Evolutionary conservation across 2,329 filamentous ascomycete species (phyloP).

Genomic region (Aspergillus jensenii): DNA sequence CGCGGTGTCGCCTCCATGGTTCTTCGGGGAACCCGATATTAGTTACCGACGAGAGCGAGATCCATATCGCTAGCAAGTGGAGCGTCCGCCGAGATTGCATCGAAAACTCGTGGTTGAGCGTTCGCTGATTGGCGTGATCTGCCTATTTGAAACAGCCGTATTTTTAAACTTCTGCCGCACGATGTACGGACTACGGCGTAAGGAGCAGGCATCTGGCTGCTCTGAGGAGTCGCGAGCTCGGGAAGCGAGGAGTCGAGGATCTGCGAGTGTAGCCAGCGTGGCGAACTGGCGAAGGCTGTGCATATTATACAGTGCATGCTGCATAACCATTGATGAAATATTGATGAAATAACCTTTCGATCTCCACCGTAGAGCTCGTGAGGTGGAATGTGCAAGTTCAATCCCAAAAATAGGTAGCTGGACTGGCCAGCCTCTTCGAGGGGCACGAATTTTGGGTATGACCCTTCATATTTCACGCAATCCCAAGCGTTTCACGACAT

Average conservation of each 20-base stretch:
- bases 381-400: not conserved
- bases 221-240: not conserved
- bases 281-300: not conserved
- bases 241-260: not conserved
- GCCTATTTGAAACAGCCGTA: not conserved
- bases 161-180: not conserved
- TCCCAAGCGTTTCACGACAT: conserved; percentile 1
- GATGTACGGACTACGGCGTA: not conserved
- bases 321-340: no score
- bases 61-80: not conserved
- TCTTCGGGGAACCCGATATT: not conserved
- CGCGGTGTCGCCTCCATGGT: not conserved
- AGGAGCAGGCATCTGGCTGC: not conserved
- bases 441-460: not conserved
- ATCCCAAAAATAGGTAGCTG: not conserved
- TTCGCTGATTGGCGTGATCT: not conserved
- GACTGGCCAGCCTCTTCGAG: not conserved
- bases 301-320: no score
- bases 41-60: not conserved
- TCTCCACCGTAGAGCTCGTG: not conserved
- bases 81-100: not conserved
- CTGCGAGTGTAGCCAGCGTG: not conserved
- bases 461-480: conserved; percentile 6
- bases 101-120: not conserved
- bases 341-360: not conserved